These are phyloP conservation scores for Stephanodiscus triporus DNA, from an alignment of 108 stramenopile genomes.

Conservation along the genomic window DNA sequence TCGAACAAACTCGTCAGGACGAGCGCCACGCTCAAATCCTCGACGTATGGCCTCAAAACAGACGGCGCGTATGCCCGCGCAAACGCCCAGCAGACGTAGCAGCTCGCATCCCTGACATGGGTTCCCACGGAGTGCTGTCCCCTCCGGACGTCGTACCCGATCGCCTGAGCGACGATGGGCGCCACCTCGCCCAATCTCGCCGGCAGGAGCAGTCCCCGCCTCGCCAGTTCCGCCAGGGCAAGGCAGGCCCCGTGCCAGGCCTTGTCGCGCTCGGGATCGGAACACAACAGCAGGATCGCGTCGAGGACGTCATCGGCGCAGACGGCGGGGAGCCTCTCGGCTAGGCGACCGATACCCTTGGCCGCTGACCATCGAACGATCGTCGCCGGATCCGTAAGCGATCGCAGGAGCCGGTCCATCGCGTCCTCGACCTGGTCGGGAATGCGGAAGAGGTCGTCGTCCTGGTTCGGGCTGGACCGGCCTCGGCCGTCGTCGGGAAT, in stretches of 20 bases:
- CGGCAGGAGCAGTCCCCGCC: conserved; percentile 95
- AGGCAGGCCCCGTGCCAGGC: conserved; percentile 98
- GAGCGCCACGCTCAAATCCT: conserved; percentile 70
- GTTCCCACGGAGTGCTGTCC: conserved; percentile 92
- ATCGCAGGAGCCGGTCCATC: conserved; percentile 86
- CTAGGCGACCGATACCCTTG: conserved; percentile 96
- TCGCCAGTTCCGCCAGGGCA: conserved; percentile 93
- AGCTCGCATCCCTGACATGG: conserved; percentile 97
- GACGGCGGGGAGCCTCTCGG: conserved; percentile 87
- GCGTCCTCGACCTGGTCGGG: conserved; percentile 96
- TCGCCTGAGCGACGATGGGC: conserved; percentile 82
- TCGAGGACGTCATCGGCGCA: conserved; percentile 97
- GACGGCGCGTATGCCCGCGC: conserved; percentile 94
- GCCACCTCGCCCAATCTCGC: conserved; percentile 79
- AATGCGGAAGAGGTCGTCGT: conserved; percentile 68
- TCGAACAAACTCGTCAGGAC: conserved; percentile 95
- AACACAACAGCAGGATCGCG: conserved; percentile 79
- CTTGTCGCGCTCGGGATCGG: conserved; percentile 79
- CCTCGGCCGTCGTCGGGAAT: background rate
- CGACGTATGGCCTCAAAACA: conserved; percentile 74
- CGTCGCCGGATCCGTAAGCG: conserved; percentile 86
- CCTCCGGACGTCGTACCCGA: conserved; percentile 90
- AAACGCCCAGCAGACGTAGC: conserved; percentile 99
- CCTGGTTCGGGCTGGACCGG: conserved; percentile 5
- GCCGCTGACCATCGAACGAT: conserved; percentile 98